phyloP scores from a whole-genome alignment of 2,329 filamentous ascomycete species.

The Rosellinia necatrix region DNA sequence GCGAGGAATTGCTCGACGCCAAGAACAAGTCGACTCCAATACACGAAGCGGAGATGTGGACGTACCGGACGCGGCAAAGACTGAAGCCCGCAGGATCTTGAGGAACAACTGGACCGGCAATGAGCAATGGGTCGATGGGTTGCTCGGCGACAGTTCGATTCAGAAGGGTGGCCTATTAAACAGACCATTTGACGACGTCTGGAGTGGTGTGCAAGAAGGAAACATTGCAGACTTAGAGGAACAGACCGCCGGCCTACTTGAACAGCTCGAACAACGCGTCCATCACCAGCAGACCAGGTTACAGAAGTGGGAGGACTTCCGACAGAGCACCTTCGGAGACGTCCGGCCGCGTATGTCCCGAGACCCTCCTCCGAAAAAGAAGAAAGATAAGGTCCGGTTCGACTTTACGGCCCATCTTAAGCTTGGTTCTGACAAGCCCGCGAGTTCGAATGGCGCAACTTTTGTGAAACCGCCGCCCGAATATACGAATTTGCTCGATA shows the following conservation, averaged over 20 bases:
- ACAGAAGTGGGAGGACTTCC: constrained; percentile 74
- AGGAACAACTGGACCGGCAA: constrained; percentile 80
- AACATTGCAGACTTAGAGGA: constrained; percentile 61
- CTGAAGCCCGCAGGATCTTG: constrained; percentile 63
- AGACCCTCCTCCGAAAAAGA: constrained; percentile 29
- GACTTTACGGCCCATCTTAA: constrained; percentile 58
- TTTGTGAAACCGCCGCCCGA: constrained; percentile 43
- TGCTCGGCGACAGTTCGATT: constrained; percentile 66
- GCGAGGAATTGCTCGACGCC: constrained; percentile 57
- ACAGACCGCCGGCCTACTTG: constrained; percentile 59
- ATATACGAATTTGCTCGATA: constrained; percentile 50
- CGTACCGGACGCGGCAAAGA: constrained; percentile 48
- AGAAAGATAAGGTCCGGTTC: constrained; percentile 55
- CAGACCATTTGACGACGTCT: constrained; percentile 71
- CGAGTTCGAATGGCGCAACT: constrained; percentile 30
- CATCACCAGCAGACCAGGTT: constrained; percentile 69
- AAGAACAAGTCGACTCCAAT: constrained; percentile 49
- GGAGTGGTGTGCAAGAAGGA: constrained; percentile 67
- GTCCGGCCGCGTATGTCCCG: constrained; percentile 32
- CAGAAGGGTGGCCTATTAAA: constrained; percentile 67
- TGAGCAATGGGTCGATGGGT: constrained; percentile 71
- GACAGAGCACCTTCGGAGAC: constrained; percentile 51
- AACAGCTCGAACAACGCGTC: constrained; percentile 73
- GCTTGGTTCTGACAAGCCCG: constrained; percentile 48
- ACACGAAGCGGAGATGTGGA: constrained; percentile 37